Conservation (phyloP, 2,329 filamentous ascomycete species). For the Diplodia seriata region DNA sequence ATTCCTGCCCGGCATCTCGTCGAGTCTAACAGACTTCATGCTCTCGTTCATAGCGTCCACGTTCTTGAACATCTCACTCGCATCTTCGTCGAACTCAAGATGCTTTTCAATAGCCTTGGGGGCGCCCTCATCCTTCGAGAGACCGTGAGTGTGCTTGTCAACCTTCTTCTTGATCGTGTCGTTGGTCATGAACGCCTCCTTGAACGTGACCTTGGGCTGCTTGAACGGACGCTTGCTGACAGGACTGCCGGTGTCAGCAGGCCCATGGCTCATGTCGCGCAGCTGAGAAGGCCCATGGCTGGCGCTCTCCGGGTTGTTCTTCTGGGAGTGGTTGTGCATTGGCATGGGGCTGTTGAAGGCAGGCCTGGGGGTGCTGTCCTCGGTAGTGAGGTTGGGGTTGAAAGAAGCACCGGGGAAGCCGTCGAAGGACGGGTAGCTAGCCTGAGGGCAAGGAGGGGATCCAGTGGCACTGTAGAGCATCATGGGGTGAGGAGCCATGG, state of each 20-base stretch:
- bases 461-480: too few species aligned
- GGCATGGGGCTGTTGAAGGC: neutral
- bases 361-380: too few species aligned
- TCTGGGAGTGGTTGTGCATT: neutral
- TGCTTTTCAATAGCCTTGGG: neutral
- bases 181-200: too few species aligned
- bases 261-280: neutral
- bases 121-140: neutral
- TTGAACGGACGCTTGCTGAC: neutral
- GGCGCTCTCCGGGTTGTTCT: neutral
- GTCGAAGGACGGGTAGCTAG: too few species aligned
- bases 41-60: too few species aligned
- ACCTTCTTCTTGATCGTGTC: neutral
- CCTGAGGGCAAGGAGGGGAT: too few species aligned
- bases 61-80: neutral
- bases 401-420: too few species aligned
- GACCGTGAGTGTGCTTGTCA: neutral
- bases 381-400: too few species aligned
- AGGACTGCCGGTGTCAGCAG: neutral
- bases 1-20: too few species aligned
- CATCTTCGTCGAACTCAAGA: neutral
- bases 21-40: too few species aligned
- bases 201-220: neutral
- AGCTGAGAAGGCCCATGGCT: neutral
- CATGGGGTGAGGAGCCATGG: too few species aligned